These are phyloP conservation scores for Xylaria longipes DNA, from an alignment of 495 filamentous ascomycete species.

Conservation along the genomic window DNA sequence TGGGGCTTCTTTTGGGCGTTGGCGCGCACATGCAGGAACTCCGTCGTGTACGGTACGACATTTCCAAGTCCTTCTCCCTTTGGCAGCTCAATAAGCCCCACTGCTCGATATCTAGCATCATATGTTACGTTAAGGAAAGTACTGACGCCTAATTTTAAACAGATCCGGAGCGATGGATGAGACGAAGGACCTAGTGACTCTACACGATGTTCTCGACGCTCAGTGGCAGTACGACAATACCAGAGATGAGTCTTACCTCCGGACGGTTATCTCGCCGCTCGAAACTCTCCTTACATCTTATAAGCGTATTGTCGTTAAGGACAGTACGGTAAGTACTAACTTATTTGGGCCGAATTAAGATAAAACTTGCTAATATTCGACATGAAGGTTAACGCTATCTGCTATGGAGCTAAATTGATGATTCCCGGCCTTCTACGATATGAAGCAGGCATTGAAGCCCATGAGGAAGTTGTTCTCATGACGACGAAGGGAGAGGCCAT, in stretches of 20 bases:
- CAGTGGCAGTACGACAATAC: constrained; percentile 94
- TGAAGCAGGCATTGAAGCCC: constrained; percentile 82
- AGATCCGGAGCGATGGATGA: constrained; percentile 90
- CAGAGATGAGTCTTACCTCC: constrained; percentile 84
- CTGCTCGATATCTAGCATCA: background rate
- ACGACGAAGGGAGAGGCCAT: constrained; percentile 99
- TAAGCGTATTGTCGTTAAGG: constrained; percentile 97
- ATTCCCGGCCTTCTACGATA: constrained; percentile 92
- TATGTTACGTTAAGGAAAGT: no score
- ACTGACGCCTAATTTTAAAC: background rate
- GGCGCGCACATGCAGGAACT: constrained; percentile 99
- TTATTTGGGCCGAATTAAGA: background rate
- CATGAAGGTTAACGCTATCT: constrained; percentile 77
- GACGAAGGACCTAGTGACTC: constrained; percentile 81
- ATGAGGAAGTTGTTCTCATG: constrained; percentile 95
- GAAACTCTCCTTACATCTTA: constrained; percentile 90
- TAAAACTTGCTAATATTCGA: constrained; percentile 34
- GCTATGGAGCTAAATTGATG: constrained; percentile 93
- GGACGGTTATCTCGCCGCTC: constrained; percentile 85
- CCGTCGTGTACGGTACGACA: constrained; percentile 73
- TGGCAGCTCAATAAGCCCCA: no score
- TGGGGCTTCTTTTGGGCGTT: constrained; percentile 90
- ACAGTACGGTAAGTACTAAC: constrained; percentile 58
- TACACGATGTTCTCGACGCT: constrained; percentile 95
- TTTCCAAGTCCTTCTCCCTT: background rate